Percentiles rank a stretch among this genome's conserved stretches.
Conservation (phyloP, 495 filamentous ascomycete genomes). For the Eremomyces bilateralis region DNA sequence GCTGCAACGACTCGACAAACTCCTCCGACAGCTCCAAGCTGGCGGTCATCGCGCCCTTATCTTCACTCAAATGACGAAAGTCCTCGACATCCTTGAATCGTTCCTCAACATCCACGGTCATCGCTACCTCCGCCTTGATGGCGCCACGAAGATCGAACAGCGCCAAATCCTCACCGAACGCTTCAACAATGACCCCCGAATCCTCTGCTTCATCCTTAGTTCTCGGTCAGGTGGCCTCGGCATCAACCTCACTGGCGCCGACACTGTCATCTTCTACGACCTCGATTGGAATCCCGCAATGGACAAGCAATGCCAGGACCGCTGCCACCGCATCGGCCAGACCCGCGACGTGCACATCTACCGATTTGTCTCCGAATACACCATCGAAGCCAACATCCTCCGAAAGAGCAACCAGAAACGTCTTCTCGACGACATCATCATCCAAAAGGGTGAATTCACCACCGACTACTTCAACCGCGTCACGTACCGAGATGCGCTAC, state of each 20-base stretch:
- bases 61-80: conserved; percentile 99
- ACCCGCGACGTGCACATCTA: conserved; percentile 98
- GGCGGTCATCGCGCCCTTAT: conserved; percentile 87
- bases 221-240: conserved; percentile 87
- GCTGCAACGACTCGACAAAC: conserved; percentile 68
- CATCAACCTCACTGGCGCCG: conserved; percentile 90
- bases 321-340: conserved; percentile 93
- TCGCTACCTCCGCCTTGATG: conserved; percentile 89
- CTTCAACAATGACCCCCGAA: conserved; percentile 87
- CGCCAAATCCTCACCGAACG: conserved; percentile 88
- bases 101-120: conserved; percentile 97
- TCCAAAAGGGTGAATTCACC: conserved; percentile 95
- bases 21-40: conserved; percentile 70
- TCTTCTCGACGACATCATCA: conserved; percentile 93
- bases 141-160: conserved; percentile 82
- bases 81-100: conserved; percentile 90
- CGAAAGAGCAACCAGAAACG: conserved; percentile 93
- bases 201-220: conserved; percentile 85
- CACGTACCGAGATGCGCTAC: conserved; percentile 45
- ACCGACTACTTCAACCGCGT: conserved; percentile 91
- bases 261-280: conserved; percentile 98
- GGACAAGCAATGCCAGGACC: conserved; percentile 98
- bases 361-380: conserved; percentile 89
- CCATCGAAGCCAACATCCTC: conserved; percentile 95
- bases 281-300: conserved; percentile 99